Base-by-base conservation (phyloP, 1,139 yeast species). In the Geotrichum aggregatum region DNA sequence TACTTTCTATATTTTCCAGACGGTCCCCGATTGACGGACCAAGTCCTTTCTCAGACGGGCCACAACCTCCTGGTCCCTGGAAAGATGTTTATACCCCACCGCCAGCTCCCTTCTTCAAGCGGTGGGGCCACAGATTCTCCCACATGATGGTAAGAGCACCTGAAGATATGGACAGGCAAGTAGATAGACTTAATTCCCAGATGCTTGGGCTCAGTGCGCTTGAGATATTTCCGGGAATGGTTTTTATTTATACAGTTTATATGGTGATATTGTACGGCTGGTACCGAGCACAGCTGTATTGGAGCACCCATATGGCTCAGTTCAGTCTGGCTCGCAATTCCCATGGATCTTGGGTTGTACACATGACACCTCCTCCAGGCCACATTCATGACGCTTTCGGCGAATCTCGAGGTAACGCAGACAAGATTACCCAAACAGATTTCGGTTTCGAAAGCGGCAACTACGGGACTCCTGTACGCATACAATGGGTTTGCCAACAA, bases 151-250 rank as follows among this genome's bases (percentile, higher is more conserved):
- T 8, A 5, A 5, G 28, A 5, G 28, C 28, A n/a, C 28, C 43
- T 14, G 28, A 14, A 4, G 5, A 26, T 24, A 11, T 33, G 10
- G 36, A 33, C 18, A 14, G 19, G 6, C 34, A 14, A 14, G 40
- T 18, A n/a, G 13, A 13, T 11, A 16, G 26, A 14, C 13, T 16
- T 6, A 46, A 48, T 14, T 22, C 51, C 3, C 16, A 47, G 11
- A 18, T 43, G 44, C 36, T 54, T n/a, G 44, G 48, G 8, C 10
- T 55, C 26, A 46, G 52, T 43, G 19, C 47, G 13, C 38, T 56
- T 33, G 60, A 58, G 40, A 36, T 56, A 10, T 49, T 54, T 30
- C 59, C 59, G 3, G 59, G 59, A n/a, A 13, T 54, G 24, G 22
- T 52, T 8, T 18, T 56, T 13, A 48, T 55, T n/a, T 55, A 54